Percentiles rank a stretch among this genome's conserved stretches.
Evolutionary conservation across 108 stramenopile species (phyloP).

Genomic region (Skeletonema potamos): DNA sequence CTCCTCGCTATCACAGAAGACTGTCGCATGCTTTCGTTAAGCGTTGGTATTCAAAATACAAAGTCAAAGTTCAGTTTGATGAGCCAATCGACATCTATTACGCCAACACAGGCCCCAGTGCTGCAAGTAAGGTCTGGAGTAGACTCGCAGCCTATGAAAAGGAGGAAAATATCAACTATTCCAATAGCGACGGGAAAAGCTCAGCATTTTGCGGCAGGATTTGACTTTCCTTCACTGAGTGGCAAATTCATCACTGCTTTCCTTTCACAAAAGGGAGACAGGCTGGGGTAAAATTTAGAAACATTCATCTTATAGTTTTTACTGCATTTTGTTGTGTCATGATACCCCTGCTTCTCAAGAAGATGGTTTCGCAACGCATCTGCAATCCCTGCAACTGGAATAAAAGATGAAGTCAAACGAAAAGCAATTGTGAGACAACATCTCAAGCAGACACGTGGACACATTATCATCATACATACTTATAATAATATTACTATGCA

Average conservation of each 20-base stretch:
- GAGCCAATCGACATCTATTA: slow-evolving; percentile 5
- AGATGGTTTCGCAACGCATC: slow-evolving; percentile 68
- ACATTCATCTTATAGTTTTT: neutral
- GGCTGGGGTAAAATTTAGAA: neutral
- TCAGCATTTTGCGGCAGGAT: slow-evolving; percentile 22
- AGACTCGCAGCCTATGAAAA: slow-evolving; percentile 13
- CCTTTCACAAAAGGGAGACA: slow-evolving; percentile 38
- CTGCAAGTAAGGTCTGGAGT: slow-evolving; percentile 15
- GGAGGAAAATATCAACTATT: slow-evolving; percentile 36
- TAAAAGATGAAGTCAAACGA: neutral
- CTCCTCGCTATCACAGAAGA: slow-evolving; percentile 40
- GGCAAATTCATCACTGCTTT: slow-evolving; percentile 60
- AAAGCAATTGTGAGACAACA: neutral
- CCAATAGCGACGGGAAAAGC: slow-evolving; percentile 8
- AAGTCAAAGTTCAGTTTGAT: neutral
- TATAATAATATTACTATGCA: no score
- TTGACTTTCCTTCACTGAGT: slow-evolving; percentile 59
- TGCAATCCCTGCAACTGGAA: slow-evolving; percentile 68
- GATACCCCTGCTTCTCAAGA: neutral
- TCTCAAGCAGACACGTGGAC: neutral
- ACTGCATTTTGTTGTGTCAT: neutral
- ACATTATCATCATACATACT: neutral
- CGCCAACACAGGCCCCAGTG: slow-evolving; percentile 27
- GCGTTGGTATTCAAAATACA: slow-evolving; percentile 2
- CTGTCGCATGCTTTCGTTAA: slow-evolving; percentile 27